Evolutionary conservation across 208 protist species (phyloP).

Genomic region (Wallacemonas sp.): DNA sequence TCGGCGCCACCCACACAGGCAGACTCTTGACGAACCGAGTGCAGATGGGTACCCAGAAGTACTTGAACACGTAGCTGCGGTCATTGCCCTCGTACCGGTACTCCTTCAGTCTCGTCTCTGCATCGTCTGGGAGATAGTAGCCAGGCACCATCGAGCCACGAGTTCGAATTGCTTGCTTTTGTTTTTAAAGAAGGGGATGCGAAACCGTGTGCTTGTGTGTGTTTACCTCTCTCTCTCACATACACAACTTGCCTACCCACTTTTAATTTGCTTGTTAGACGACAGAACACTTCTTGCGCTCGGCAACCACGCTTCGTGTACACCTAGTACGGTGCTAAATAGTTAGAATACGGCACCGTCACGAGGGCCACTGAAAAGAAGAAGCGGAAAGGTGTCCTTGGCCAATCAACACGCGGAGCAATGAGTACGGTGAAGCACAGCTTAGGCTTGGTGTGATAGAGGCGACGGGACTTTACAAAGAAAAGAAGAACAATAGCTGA

Average conservation of each 20-base stretch:
- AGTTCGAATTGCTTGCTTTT: background rate
- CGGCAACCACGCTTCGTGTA: no score
- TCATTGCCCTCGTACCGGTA: constrained; percentile 79
- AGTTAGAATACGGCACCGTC: no score
- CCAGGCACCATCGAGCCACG: background rate
- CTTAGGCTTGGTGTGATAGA: background rate
- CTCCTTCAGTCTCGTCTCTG: constrained; percentile 23
- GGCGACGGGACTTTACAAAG: background rate
- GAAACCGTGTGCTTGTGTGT: no score
- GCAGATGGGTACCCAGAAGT: constrained; percentile 72
- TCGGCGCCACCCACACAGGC: constrained; percentile 78
- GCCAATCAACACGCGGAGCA: no score
- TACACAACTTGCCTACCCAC: no score
- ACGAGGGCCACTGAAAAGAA: no score
- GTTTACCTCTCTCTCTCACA: background rate
- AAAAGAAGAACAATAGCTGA: background rate
- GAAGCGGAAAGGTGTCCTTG: no score
- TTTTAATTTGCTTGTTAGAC: background rate
- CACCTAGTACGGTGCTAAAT: no score
- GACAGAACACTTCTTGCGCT: no score
- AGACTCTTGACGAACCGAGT: constrained; percentile 34
- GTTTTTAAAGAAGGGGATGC: background rate
- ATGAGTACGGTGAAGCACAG: no score
- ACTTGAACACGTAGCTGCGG: constrained; percentile 71
- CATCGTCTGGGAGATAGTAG: constrained; percentile 54